phyloP scores from a whole-genome alignment of 768 basidiomycete species.

The Lyophyllum shimeji region DNA sequence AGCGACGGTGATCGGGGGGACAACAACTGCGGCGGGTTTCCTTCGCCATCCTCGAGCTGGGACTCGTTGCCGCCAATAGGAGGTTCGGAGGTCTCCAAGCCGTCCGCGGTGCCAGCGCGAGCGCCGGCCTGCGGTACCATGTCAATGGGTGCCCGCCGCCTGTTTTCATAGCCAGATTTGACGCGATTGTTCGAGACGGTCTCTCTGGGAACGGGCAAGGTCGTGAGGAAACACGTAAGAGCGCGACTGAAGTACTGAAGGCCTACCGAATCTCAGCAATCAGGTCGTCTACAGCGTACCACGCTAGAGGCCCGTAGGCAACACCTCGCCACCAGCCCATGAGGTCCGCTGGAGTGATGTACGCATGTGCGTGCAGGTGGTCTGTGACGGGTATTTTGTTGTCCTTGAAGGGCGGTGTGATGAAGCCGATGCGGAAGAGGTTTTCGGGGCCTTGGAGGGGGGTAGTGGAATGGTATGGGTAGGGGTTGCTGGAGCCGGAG shows the following conservation, averaged over 20 bases:
- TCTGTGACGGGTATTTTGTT: slow-evolving; percentile 78
- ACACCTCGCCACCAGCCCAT: slow-evolving; percentile 74
- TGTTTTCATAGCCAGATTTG: slow-evolving; percentile 70
- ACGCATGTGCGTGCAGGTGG: slow-evolving; percentile 78
- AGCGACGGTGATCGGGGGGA: slow-evolving; percentile 25
- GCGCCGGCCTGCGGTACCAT: slow-evolving; percentile 71
- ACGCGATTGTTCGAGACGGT: slow-evolving; percentile 80
- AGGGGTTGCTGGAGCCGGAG: slow-evolving; percentile 22
- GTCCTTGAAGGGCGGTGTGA: slow-evolving; percentile 76
- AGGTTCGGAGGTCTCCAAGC: slow-evolving; percentile 57
- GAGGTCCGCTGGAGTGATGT: slow-evolving; percentile 60
- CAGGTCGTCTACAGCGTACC: slow-evolving; percentile 77
- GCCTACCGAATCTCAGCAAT: slow-evolving; percentile 79
- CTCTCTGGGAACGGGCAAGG: slow-evolving; percentile 47
- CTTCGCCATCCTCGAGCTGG: slow-evolving; percentile 43
- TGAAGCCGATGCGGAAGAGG: slow-evolving; percentile 69
- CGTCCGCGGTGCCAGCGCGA: slow-evolving; percentile 62
- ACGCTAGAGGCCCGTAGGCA: slow-evolving; percentile 66
- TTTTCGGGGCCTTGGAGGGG: slow-evolving; percentile 31
- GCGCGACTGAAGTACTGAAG: background rate
- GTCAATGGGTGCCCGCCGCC: slow-evolving; percentile 66
- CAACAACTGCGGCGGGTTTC: slow-evolving; percentile 23
- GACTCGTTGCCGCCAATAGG: slow-evolving; percentile 42
- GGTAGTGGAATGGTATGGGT: slow-evolving; percentile 15
- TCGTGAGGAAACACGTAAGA: slow-evolving; percentile 1